Evolutionary conservation across 306 rosid genomes (phyloP).

Genomic region (Malus sylvestris): DNA sequence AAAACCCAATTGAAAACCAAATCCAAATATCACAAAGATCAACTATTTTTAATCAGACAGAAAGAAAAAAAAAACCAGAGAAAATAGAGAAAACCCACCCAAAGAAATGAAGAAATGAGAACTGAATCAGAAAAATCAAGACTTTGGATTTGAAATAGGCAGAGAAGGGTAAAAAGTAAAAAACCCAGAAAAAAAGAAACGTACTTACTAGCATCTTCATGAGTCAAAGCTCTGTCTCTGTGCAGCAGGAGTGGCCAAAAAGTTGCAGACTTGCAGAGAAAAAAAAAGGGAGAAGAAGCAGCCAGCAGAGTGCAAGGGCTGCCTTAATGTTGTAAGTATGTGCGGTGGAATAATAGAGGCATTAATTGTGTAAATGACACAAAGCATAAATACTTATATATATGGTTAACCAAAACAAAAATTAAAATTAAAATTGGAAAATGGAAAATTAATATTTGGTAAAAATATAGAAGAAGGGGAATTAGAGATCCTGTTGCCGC

Average conservation of each 20-base stretch:
- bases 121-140: constrained; percentile 10
- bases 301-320: background rate
- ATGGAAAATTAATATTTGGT: background rate
- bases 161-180: background rate
- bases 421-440: background rate
- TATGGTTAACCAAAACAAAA: constrained; percentile 3
- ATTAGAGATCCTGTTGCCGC: background rate
- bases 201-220: constrained; percentile 95
- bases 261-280: constrained; percentile 24
- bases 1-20: background rate
- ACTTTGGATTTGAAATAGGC: constrained; percentile 13
- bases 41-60: background rate
- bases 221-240: constrained; percentile 53
- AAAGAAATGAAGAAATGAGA: constrained; percentile 11
- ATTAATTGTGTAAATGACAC: constrained; percentile 69
- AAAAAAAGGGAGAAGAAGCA: constrained; percentile 14
- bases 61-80: background rate
- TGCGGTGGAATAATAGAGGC: constrained; percentile 34
- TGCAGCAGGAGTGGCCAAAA: constrained; percentile 38
- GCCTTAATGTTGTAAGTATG: constrained; percentile 24
- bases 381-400: constrained; percentile 32
- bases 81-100: constrained; percentile 5
- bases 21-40: background rate
- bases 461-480: background rate
- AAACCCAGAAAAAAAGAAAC: constrained; percentile 50